phyloP scores from a whole-genome alignment of 2,329 filamentous ascomycete genomes.

The Diaporthe eres region DNA sequence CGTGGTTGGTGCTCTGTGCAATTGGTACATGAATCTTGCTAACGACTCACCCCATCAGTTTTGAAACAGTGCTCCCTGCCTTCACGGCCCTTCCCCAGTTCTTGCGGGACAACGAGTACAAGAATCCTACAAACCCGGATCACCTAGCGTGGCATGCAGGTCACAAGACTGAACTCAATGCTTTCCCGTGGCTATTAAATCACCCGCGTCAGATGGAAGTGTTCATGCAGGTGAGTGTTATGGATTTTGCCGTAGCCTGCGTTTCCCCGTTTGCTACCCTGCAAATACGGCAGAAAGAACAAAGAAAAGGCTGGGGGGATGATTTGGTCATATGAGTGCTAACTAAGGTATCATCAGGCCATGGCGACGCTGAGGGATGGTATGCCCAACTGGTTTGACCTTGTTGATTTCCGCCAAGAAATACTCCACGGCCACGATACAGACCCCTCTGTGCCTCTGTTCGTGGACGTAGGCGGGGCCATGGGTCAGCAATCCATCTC shows the following conservation, averaged over 20 bases:
- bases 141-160: background rate
- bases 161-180: conserved; percentile 3
- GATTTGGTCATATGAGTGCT: background rate
- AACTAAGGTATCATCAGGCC: background rate
- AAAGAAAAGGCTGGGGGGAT: background rate
- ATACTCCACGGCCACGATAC: background rate
- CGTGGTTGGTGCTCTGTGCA: no score
- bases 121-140: background rate
- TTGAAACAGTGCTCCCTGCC: no score
- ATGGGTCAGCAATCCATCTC: conserved; percentile 12
- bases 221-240: conserved; percentile 9
- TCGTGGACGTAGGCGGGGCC: conserved; percentile 1
- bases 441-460: background rate
- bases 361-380: conserved; percentile 21
- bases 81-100: background rate
- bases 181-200: background rate
- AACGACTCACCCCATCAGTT: no score
- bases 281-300: background rate
- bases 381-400: conserved; percentile 13
- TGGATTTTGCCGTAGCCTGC: background rate
- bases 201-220: conserved; percentile 16
- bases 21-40: no score
- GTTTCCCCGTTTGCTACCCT: background rate
- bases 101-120: background rate
- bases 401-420: conserved; percentile 18